These are phyloP conservation scores for Pestalotiopsis sp. DNA, from an alignment of 2,329 filamentous ascomycete species.

Conservation along the genomic window DNA sequence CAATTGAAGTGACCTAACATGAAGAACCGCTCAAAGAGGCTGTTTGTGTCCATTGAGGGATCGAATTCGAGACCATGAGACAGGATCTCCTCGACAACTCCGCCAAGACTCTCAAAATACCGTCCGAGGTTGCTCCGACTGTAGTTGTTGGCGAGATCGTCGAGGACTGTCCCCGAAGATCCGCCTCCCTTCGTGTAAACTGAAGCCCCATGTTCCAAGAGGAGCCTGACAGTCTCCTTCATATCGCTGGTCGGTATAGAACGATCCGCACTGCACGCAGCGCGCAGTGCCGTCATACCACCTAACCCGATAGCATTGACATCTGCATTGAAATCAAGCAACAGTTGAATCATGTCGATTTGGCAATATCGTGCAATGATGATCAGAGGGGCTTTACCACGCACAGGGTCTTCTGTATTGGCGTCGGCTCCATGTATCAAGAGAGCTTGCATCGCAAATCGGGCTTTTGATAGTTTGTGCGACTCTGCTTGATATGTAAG, in stretches of 20 bases:
- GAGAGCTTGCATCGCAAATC: neutral
- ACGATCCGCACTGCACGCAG: neutral
- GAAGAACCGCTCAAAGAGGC: no score
- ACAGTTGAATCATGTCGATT: neutral
- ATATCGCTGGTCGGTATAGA: neutral
- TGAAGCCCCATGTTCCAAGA: neutral
- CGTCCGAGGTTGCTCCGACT: no score
- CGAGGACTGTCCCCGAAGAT: neutral
- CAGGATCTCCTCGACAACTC: no score
- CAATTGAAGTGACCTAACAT: no score
- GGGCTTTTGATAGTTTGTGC: no score
- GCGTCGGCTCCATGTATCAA: neutral
- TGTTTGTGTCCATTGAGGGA: no score
- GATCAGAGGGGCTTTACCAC: neutral
- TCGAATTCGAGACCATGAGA: no score
- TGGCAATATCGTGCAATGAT: neutral
- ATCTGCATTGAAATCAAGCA: constrained; percentile 12
- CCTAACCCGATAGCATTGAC: neutral
- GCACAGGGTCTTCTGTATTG: neutral
- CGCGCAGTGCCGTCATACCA: neutral
- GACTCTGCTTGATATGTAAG: no score
- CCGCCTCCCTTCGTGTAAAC: neutral
- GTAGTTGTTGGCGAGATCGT: neutral
- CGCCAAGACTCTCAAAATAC: no score
- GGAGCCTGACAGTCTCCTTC: neutral